A percentile compares a stretch with the other conserved stretches of the same genome.
These are phyloP conservation scores for Phytophthora chlamydospora DNA, from an alignment of 352 stramenopile genomes.

Conservation along the genomic window DNA sequence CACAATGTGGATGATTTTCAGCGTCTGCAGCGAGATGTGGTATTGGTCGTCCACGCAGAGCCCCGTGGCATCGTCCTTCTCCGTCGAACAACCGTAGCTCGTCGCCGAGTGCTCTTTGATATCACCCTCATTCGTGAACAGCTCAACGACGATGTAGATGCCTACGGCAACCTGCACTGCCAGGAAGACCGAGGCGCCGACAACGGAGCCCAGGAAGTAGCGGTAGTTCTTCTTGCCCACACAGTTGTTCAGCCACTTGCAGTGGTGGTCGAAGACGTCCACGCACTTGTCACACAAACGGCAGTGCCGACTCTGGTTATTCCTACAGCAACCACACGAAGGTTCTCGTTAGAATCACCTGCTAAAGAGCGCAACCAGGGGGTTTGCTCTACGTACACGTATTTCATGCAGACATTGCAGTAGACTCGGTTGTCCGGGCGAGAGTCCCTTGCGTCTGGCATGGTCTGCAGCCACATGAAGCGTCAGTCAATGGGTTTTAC, in stretches of 20 bases:
- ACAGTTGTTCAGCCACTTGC: constrained; percentile 97
- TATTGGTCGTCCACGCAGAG: constrained; percentile 65
- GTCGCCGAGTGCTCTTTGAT: constrained; percentile 59
- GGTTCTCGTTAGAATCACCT: constrained; percentile 1
- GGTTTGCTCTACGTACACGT: constrained; percentile 61
- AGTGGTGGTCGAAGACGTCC: constrained; percentile 96
- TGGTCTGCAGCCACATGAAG: constrained; percentile 31
- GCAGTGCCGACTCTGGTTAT: constrained; percentile 92
- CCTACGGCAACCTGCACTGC: constrained; percentile 74
- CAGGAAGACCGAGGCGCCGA: constrained; percentile 67
- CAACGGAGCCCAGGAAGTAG: constrained; percentile 80
- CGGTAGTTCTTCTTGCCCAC: constrained; percentile 90
- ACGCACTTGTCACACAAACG: constrained; percentile 97
- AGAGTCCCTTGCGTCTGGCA: constrained; percentile 35
- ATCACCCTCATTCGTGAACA: constrained; percentile 51
- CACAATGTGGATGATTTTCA: constrained; percentile 70
- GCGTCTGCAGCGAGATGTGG: constrained; percentile 53
- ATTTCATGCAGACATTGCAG: constrained; percentile 90
- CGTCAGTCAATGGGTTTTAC: background rate
- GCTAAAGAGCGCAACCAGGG: background rate
- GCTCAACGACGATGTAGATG: constrained; percentile 59
- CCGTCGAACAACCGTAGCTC: constrained; percentile 63
- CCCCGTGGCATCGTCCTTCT: constrained; percentile 47
- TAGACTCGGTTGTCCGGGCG: constrained; percentile 66
- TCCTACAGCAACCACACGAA: constrained; percentile 38